These are phyloP conservation scores for Pholiota conissans DNA, from an alignment of 768 basidiomycete species.

Conservation along the genomic window DNA sequence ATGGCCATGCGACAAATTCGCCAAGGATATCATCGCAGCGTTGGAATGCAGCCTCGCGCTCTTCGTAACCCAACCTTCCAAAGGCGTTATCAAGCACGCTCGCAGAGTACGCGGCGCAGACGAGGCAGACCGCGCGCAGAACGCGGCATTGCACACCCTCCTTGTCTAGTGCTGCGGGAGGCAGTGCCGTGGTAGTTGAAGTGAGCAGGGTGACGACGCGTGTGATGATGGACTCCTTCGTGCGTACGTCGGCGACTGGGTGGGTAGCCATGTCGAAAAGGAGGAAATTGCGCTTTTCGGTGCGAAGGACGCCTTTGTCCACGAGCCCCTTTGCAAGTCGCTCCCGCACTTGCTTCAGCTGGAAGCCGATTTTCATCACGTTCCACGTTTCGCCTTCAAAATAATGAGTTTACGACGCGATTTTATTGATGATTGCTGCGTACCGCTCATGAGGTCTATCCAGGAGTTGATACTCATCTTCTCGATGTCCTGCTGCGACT, in stretches of 20 bases:
- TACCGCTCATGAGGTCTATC: conserved; percentile 94
- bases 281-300: conserved; percentile 98
- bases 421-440: conserved; percentile 26
- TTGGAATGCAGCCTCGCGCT: conserved; percentile 89
- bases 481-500: conserved; percentile 70
- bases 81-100: conserved; percentile 96
- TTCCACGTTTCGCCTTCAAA: conserved; percentile 96
- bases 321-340: conserved; percentile 96
- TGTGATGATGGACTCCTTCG: conserved; percentile 81
- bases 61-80: conserved; percentile 85
- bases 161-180: conserved; percentile 69
- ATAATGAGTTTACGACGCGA: neutral
- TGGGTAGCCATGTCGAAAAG: conserved; percentile 99
- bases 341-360: conserved; percentile 97
- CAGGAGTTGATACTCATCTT: conserved; percentile 85
- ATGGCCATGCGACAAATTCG: conserved; percentile 92
- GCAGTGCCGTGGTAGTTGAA: conserved; percentile 78
- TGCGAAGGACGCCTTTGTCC: conserved; percentile 98
- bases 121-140: conserved; percentile 79
- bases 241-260: conserved; percentile 90
- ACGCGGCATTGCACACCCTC: conserved; percentile 81
- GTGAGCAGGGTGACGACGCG: conserved; percentile 81
- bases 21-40: conserved; percentile 92
- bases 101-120: conserved; percentile 91
- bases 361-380: conserved; percentile 99